Percentiles rank a stretch among this genome's conserved stretches.
phyloP scores from a whole-genome alignment of 139 green algal species.

The Volvox reticuliferus region DNA sequence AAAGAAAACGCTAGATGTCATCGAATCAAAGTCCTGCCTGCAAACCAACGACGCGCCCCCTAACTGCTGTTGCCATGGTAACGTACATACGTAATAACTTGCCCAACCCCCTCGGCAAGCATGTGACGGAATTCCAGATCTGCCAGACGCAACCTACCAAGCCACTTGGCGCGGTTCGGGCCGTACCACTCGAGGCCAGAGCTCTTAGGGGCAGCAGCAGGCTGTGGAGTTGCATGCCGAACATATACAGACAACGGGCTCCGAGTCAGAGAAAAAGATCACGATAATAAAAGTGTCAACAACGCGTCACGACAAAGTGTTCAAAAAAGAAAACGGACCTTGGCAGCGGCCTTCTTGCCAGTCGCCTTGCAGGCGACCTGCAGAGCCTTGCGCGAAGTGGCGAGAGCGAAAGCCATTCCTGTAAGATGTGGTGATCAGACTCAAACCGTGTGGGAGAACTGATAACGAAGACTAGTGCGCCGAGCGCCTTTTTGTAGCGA shows the following conservation, averaged over 20 bases:
- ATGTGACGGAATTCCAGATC: neutral
- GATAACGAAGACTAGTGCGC: neutral
- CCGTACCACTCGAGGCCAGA: slow-evolving; percentile 75
- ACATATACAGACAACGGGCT: neutral
- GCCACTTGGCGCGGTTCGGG: slow-evolving; percentile 75
- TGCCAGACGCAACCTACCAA: slow-evolving; percentile 45
- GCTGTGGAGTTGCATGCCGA: slow-evolving; percentile 6
- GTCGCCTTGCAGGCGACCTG: slow-evolving; percentile 20
- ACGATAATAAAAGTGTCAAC: neutral
- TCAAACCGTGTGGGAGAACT: neutral
- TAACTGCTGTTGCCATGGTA: too few species aligned
- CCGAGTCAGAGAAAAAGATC: neutral
- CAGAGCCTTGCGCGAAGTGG: slow-evolving; percentile 34
- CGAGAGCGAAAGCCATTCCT: slow-evolving; percentile 39
- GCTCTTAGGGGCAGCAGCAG: slow-evolving; percentile 26
- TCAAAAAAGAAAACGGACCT: neutral
- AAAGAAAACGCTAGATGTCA: neutral
- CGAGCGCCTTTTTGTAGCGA: neutral
- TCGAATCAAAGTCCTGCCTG: too few species aligned
- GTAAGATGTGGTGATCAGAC: neutral
- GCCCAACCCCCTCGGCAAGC: neutral
- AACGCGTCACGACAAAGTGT: neutral
- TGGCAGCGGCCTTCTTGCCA: slow-evolving; percentile 6
- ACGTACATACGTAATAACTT: neutral
- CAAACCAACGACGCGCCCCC: too few species aligned